Base-by-base conservation (phyloP, 1,139 yeast genomes). In the Kodamaea sp. region DNA sequence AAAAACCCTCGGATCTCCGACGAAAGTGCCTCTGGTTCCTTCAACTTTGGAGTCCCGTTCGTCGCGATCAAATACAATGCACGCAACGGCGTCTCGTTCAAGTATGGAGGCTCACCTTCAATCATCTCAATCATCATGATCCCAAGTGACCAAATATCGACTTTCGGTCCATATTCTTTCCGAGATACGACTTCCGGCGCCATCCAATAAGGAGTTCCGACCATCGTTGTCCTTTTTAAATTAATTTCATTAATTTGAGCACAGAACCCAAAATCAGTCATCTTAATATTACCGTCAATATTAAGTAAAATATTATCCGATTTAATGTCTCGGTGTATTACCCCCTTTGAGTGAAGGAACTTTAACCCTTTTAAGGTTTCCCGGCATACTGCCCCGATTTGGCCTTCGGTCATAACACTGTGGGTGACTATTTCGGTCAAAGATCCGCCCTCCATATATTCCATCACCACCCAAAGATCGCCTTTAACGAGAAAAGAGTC, bases 191-290 rank as follows among this genome's bases (percentile, higher is more conserved):
- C 96, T 63, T 92, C 98, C 2, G 98, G 98, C 0, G 98, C 98
- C 98, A 92, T 92, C 98, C 98, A 92, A 61, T 92, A 92, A 5
- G 98, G 98, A 0, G 98, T 92, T n/a, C 98, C 98, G 12, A 92
- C 98, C 95, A 92, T 87, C 2, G 98, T 92, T 6, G 95, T 89
- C 62, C 98, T 79, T 63, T 90, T 90, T 46, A 84, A 66, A 44
- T 86, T 84, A 37, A 78, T 71, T 55, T 90, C 97, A 50, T 85
- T 90, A 51, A 92, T 85, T 61, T 90, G 97, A 0, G 98, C 98
- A 69, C 98, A 92, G 66, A 90, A 85, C 1, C 95, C 95, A 61
- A 84, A 84, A 63, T 84, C 92, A 0, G 94, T 92, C 63, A 92
- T 73, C 65, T 92, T 92, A 58, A 92, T 89, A 47, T 87, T 84